These are phyloP conservation scores for Raddia distichophylla DNA, from an alignment of 176 grass and related monocot species.

Conservation along the genomic window DNA sequence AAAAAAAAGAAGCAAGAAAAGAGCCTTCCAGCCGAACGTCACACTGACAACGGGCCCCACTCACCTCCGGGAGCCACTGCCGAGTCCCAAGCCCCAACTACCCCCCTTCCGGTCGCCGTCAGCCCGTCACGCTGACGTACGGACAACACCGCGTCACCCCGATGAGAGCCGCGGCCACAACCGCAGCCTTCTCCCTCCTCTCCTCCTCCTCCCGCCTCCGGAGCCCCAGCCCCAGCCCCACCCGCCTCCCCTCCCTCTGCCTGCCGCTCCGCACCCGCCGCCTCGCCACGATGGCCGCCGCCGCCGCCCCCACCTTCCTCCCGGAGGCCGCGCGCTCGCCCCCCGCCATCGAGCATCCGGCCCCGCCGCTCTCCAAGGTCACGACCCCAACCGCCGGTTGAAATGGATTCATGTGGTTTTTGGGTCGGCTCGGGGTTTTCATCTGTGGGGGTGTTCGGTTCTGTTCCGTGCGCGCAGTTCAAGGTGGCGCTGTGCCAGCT, in stretches of 20 bases:
- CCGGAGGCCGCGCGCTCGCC: constrained; percentile 64
- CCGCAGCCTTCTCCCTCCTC: constrained; percentile 47
- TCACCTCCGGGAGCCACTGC: neutral
- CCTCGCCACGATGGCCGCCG: constrained; percentile 52
- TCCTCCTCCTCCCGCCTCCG: constrained; percentile 23
- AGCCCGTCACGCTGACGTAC: constrained; percentile 15
- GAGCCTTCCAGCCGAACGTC: neutral
- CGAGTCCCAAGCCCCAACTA: neutral
- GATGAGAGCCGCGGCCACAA: constrained; percentile 38
- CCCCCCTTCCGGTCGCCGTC: constrained; percentile 36
- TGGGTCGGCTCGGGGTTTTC: neutral
- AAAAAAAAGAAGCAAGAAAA: neutral
- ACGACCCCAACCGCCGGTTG: neutral
- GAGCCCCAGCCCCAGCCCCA: neutral
- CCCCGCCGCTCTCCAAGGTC: constrained; percentile 69
- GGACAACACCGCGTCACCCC: neutral
- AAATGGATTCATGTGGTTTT: neutral
- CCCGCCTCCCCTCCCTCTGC: constrained; percentile 10
- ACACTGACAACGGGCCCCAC: constrained; percentile 18
- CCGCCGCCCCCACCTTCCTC: constrained; percentile 44
- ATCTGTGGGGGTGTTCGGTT: neutral
- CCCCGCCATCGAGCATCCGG: constrained; percentile 50
- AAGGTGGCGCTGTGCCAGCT: constrained; percentile 94
- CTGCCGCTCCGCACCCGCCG: constrained; percentile 6
- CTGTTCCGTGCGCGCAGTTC: constrained; percentile 58